Conservation (phyloP, 768 basidiomycete species). For the Stropharia rugosoannulata region DNA sequence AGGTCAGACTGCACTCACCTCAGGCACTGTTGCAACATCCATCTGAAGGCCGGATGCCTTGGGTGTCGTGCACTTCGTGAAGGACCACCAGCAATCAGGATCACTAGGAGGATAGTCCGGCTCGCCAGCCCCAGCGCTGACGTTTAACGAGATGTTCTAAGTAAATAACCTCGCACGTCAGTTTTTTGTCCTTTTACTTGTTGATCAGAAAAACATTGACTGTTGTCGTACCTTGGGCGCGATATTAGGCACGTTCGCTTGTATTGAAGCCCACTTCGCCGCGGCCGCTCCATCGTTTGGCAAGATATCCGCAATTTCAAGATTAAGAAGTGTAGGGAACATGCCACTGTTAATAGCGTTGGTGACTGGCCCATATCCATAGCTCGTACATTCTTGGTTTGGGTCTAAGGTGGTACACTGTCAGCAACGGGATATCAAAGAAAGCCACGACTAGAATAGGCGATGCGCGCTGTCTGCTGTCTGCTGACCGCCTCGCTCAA, state of each 20-base stretch:
- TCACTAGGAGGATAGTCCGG: constrained; percentile 37
- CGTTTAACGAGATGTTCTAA: constrained; percentile 19
- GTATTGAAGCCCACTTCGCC: constrained; percentile 42
- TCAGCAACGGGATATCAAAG: too few relatives aligned
- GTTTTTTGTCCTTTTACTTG: not conserved
- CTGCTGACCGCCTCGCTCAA: too few relatives aligned
- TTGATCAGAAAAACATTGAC: not conserved
- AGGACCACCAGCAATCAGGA: constrained; percentile 56
- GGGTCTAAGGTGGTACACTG: not conserved
- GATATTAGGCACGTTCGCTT: constrained; percentile 45
- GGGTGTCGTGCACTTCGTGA: constrained; percentile 41
- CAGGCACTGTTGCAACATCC: constrained; percentile 47
- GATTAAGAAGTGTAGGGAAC: constrained; percentile 48
- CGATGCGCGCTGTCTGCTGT: too few relatives aligned
- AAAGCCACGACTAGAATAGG: too few relatives aligned
- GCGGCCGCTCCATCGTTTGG: constrained; percentile 39
- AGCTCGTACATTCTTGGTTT: constrained; percentile 38
- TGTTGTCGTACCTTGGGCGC: constrained; percentile 32
- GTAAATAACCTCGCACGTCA: not conserved
- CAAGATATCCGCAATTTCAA: constrained; percentile 42
- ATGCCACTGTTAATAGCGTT: constrained; percentile 20
- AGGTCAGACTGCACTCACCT: constrained; percentile 29
- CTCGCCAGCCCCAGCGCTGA: constrained; percentile 23
- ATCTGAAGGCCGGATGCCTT: constrained; percentile 41
- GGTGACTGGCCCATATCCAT: constrained; percentile 37